Evolutionary conservation across 1,284 basidiomycete genomes (phyloP), one percentile per base, ranked within the genome.

Genomic region (Ganoderma resinaceum): DNA sequence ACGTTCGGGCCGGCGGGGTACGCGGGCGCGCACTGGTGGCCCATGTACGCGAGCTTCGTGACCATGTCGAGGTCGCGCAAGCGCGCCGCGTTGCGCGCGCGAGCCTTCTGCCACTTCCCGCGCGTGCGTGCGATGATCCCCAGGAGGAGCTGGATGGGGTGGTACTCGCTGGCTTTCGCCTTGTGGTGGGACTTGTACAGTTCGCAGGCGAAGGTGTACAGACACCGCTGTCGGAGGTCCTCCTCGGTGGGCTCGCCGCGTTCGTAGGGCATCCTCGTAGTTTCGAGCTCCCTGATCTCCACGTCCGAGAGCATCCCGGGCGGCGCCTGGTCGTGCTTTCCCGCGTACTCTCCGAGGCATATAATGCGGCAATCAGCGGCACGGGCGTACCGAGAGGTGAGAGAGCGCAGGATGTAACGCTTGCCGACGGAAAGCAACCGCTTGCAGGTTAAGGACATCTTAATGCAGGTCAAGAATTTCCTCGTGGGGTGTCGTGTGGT

Each of bases 331-430:
- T 46, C 43, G 20, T 66, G 46, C 67, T 35, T 33, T 2, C 42
- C 2, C 29, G 63, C 26, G 60, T 58, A 60, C 9, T 67, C 67
- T 3, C 70, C 72, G 42, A 73, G 26, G 62, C 72, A 74, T 16
- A 73, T 63, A 33, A 75, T 31, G n/a, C 70, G 70, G 18, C 62
- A 31, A 6, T 67, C 62, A 4, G 60, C 59, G 69, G 69, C 70
- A 38, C 61, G 42, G 7, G 62, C 35, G 42, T 29, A 9, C 20
- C 14, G 16, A 18, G 35, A 18, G 23, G n/a, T 11, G 12, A 66
- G 12, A n/a, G 43, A n/a, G 14, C 33, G 33, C 12, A 61, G 53
- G 31, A 73, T 26, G 23, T 60, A 61, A 18, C 43, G 52, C 38
- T 66, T 58, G 14, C 66, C 68, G 16, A 66, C 20, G 9, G 43